Percentiles rank a stretch among this genome's conserved stretches.
Conservation (phyloP, 495 filamentous ascomycete species). For the Cercophora samala region DNA sequence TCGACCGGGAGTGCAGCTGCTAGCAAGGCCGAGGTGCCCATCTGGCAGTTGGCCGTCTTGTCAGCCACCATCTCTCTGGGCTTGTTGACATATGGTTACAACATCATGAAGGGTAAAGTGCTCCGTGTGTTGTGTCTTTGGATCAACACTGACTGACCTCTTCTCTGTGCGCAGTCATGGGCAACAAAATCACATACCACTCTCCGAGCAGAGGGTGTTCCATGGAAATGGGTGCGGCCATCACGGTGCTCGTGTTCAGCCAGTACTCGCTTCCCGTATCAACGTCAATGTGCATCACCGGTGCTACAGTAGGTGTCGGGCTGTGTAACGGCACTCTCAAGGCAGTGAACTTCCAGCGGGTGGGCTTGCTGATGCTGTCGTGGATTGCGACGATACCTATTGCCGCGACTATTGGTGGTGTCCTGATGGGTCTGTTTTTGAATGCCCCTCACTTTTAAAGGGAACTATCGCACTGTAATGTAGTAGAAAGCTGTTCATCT, state of each 20-base stretch:
- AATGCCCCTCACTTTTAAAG: slow-evolving; percentile 48
- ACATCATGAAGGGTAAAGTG: slow-evolving; percentile 56
- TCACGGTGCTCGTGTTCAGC: slow-evolving; percentile 55
- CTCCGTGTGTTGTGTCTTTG: background rate
- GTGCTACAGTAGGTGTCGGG: slow-evolving; percentile 61
- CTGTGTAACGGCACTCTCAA: slow-evolving; percentile 57
- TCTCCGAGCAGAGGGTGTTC: slow-evolving; percentile 61
- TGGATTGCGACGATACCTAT: slow-evolving; percentile 61
- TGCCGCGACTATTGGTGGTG: slow-evolving; percentile 54
- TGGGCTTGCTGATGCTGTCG: slow-evolving; percentile 52
- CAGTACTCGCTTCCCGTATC: slow-evolving; percentile 51
- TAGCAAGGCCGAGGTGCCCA: slow-evolving; percentile 53
- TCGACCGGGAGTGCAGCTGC: slow-evolving; percentile 46
- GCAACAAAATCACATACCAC: slow-evolving; percentile 67
- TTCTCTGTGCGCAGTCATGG: slow-evolving; percentile 38
- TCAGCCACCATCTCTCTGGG: slow-evolving; percentile 50
- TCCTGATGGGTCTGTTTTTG: slow-evolving; percentile 56
- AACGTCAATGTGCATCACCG: slow-evolving; percentile 61
- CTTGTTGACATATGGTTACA: slow-evolving; percentile 65
- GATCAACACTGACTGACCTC: too few species aligned
- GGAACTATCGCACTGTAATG: background rate
- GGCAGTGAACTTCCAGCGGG: slow-evolving; percentile 59
- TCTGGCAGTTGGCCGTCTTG: slow-evolving; percentile 56
- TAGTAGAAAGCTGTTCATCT: background rate
- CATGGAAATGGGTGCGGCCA: slow-evolving; percentile 66